Evolutionary conservation across 2,329 filamentous ascomycete genomes (phyloP).

Genomic region (Proliferodiscus dingleyae): DNA sequence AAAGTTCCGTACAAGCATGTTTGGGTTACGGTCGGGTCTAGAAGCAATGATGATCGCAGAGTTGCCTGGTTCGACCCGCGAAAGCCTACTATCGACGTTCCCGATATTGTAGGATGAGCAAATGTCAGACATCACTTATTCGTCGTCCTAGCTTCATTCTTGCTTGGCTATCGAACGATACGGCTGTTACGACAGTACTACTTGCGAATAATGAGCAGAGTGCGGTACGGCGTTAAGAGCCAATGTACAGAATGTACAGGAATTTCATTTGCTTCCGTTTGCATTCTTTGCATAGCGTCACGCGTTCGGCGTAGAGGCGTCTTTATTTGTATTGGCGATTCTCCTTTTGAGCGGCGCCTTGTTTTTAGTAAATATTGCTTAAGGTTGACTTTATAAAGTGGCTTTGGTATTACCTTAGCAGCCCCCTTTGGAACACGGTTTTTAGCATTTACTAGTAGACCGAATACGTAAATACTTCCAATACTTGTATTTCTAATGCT

Average conservation of each 20-base stretch:
- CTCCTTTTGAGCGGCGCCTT: neutral
- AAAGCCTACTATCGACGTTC: slow-evolving; percentile 26
- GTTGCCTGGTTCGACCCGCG: slow-evolving; percentile 32
- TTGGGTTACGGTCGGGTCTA: slow-evolving; percentile 64
- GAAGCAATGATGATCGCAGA: slow-evolving; percentile 48
- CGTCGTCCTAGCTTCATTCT: neutral
- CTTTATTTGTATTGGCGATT: neutral
- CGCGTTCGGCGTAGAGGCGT: slow-evolving; percentile 11
- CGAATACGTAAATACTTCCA: too few relatives aligned
- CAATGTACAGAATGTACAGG: too few relatives aligned
- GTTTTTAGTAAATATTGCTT: neutral
- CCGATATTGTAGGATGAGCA: slow-evolving; percentile 27
- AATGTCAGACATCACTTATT: too few relatives aligned
- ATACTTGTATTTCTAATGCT: too few relatives aligned
- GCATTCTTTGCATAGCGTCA: slow-evolving; percentile 14
- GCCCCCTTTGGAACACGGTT: too few relatives aligned
- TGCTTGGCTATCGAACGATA: too few relatives aligned
- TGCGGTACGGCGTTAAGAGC: too few relatives aligned
- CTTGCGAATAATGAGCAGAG: too few relatives aligned
- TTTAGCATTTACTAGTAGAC: too few relatives aligned
- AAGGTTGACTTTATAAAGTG: too few relatives aligned
- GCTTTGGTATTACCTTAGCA: too few relatives aligned
- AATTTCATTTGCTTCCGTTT: neutral
- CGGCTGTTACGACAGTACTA: too few relatives aligned
- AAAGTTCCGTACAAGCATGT: slow-evolving; percentile 56